phyloP scores from a whole-genome alignment of 257 asterid genomes.

The Ocimum tenuiflorum region DNA sequence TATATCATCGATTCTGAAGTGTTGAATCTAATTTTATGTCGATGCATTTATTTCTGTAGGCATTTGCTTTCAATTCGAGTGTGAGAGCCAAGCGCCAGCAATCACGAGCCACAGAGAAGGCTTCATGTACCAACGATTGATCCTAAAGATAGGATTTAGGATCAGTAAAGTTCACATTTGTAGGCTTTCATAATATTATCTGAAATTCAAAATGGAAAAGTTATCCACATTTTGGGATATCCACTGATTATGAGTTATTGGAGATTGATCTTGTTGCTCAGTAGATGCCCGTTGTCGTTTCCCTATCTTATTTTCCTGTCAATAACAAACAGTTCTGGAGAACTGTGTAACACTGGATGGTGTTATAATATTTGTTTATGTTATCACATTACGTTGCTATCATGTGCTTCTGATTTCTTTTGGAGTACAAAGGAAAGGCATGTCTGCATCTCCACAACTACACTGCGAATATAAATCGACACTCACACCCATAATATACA shows the following conservation, averaged over 20 bases:
- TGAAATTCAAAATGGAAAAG: not conserved
- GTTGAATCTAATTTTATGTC: not conserved
- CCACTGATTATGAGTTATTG: not conserved
- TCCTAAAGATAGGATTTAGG: conserved; percentile 33
- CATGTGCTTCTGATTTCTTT: not conserved
- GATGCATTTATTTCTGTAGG: conserved; percentile 38
- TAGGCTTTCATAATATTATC: not conserved
- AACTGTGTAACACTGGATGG: too few species aligned
- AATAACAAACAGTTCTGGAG: too few species aligned
- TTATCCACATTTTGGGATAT: not conserved
- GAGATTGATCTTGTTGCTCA: not conserved
- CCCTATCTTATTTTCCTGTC: not conserved
- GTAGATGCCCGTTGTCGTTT: not conserved
- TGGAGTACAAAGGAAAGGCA: not conserved
- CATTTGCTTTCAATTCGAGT: conserved; percentile 66
- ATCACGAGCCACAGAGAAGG: conserved; percentile 82
- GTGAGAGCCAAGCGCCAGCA: conserved; percentile 82
- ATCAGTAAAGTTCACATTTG: not conserved
- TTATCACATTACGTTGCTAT: not conserved
- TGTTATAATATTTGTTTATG: not conserved
- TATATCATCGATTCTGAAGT: not conserved
- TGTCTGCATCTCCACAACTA: not conserved
- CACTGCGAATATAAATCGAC: not conserved
- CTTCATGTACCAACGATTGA: conserved; percentile 84
- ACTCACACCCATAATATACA: not conserved